Conservation (phyloP, 108 stramenopile species). For the Nitzschia inconspicua region DNA sequence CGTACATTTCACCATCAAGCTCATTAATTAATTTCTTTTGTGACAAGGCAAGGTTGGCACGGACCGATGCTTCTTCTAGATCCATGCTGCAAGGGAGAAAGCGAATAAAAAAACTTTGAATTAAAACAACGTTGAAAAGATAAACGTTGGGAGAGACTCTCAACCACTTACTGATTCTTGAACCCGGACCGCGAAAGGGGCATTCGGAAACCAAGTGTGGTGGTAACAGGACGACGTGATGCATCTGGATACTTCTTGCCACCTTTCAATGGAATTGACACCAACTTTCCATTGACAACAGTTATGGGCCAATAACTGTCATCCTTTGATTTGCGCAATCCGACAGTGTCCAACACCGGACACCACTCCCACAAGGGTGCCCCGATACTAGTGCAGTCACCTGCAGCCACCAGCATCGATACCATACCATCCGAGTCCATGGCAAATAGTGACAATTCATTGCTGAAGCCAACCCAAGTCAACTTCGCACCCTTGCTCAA, state of each 20-base stretch:
- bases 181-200: constrained; percentile 52
- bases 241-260: constrained; percentile 78
- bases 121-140: neutral
- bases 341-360: constrained; percentile 79
- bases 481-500: constrained; percentile 55
- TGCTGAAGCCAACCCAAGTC: constrained; percentile 81
- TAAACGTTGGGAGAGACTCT: no score
- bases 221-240: constrained; percentile 68
- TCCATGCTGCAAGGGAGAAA: constrained; percentile 23
- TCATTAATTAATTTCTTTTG: constrained; percentile 63
- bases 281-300: constrained; percentile 70
- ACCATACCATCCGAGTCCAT: constrained; percentile 82
- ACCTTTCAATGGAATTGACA: constrained; percentile 79
- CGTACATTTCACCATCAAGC: constrained; percentile 28
- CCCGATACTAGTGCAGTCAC: constrained; percentile 3
- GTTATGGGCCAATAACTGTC: constrained; percentile 80
- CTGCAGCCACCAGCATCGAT: constrained; percentile 59
- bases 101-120: neutral
- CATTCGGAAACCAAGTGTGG: constrained; percentile 62
- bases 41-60: constrained; percentile 62
- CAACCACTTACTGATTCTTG: constrained; percentile 39
- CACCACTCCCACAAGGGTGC: constrained; percentile 47
- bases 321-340: constrained; percentile 65
- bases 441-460: constrained; percentile 57
- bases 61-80: constrained; percentile 69